phyloP scores from a whole-genome alignment of 2,329 filamentous ascomycete species.

The Pseudogymnoascus sp. region DNA sequence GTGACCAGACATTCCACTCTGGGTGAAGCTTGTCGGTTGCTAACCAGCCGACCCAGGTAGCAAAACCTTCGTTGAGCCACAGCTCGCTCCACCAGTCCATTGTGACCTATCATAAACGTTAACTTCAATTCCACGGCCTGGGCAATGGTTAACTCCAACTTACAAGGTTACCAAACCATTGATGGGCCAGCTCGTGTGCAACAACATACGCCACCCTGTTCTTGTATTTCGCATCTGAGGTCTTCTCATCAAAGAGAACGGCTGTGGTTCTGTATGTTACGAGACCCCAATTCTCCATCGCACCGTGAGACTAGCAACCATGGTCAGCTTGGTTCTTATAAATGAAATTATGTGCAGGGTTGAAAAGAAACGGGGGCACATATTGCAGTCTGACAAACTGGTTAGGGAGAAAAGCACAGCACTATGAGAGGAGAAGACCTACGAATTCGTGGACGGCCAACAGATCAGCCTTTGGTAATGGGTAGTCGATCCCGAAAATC shows the following conservation, averaged over 20 bases:
- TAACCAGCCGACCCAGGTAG: conserved; percentile 96
- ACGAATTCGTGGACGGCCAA: conserved; percentile 90
- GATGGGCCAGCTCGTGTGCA: conserved; percentile 93
- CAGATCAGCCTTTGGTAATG: conserved; percentile 84
- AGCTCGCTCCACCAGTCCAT: conserved; percentile 97
- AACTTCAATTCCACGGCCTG: background rate
- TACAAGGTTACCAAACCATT: conserved; percentile 93
- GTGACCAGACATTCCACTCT: conserved; percentile 96
- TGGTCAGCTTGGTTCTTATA: conserved; percentile 32
- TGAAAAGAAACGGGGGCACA: background rate
- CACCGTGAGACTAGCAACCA: conserved; percentile 49
- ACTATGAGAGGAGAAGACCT: conserved; percentile 34
- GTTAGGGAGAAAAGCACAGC: background rate
- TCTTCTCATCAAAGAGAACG: conserved; percentile 90
- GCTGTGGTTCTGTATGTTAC: conserved; percentile 95
- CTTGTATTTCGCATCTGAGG: conserved; percentile 83
- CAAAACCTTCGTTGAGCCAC: conserved; percentile 94
- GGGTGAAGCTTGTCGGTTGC: conserved; percentile 88
- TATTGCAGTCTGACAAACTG: background rate
- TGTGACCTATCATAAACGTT: conserved; percentile 38
- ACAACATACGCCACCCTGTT: conserved; percentile 95
- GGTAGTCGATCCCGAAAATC: conserved; percentile 88
- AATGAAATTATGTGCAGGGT: background rate
- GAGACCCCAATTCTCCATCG: conserved; percentile 95
- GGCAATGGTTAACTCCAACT: background rate